A percentile compares a stretch with the other conserved stretches of the same genome.
Evolutionary conservation across 768 basidiomycete genomes (phyloP).

Genomic region (Sporobolomyces pararoseus): DNA sequence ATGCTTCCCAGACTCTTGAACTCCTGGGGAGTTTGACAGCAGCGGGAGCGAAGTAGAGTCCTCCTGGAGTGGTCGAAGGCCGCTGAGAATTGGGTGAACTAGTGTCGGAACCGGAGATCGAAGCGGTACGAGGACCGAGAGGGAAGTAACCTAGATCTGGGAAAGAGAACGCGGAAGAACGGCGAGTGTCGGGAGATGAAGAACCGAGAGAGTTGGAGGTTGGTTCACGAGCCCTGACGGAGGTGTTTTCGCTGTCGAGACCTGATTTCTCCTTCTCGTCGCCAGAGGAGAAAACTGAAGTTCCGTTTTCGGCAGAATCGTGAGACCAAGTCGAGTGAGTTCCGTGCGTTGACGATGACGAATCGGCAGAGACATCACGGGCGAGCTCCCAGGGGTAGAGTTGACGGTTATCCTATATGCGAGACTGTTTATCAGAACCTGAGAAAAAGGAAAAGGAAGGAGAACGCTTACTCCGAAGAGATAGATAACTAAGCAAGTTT

Average conservation of each 20-base stretch:
- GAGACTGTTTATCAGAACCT: neutral
- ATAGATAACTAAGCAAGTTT: conserved; percentile 34
- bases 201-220: neutral
- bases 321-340: conserved; percentile 8
- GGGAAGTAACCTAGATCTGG: conserved; percentile 38
- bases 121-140: conserved; percentile 9
- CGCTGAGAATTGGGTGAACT: neutral
- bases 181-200: neutral
- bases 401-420: conserved; percentile 20
- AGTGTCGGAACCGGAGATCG: conserved; percentile 9
- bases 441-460: neutral
- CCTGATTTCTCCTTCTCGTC: conserved; percentile 8
- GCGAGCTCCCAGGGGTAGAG: conserved; percentile 36
- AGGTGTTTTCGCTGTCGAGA: neutral
- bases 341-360: conserved; percentile 9
- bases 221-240: neutral
- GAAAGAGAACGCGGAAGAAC: conserved; percentile 1
- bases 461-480: conserved; percentile 20
- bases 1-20: conserved; percentile 18
- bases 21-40: conserved; percentile 8
- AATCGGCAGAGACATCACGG: conserved; percentile 5
- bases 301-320: conserved; percentile 15
- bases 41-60: conserved; percentile 37
- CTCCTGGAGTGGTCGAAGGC: conserved; percentile 23
- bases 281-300: neutral